A percentile compares a stretch with the other conserved stretches of the same genome.
Conservation (phyloP, 2,329 filamentous ascomycete species). For the Aspergillus melleus region DNA sequence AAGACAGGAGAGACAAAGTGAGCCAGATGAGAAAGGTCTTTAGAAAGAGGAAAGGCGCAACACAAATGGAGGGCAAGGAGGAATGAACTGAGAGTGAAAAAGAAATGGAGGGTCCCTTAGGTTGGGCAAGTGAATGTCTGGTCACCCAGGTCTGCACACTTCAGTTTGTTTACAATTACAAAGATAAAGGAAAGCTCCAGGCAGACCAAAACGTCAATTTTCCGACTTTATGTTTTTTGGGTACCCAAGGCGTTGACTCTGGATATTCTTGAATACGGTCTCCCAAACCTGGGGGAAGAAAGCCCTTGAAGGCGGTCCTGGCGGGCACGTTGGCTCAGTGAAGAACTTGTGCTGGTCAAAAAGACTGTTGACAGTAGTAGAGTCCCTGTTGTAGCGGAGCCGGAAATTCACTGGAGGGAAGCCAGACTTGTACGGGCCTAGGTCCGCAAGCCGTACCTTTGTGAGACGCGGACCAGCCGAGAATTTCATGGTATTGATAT, state of each 20-base stretch:
- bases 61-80: not conserved
- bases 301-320: conserved; percentile 37
- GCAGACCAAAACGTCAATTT: not conserved
- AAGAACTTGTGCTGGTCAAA: conserved; percentile 40
- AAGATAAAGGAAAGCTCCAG: not conserved
- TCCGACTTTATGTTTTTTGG: conserved; percentile 9
- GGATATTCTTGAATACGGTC: conserved; percentile 43
- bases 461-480: conserved; percentile 45
- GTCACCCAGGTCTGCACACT: not conserved
- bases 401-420: conserved; percentile 44
- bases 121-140: not conserved
- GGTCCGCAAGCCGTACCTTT: conserved; percentile 44
- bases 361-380: conserved; percentile 13
- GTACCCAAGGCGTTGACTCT: conserved; percentile 16
- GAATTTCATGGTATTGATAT: conserved; percentile 48
- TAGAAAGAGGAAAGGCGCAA: not conserved
- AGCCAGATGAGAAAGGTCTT: not conserved
- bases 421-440: conserved; percentile 35
- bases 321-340: conserved; percentile 37
- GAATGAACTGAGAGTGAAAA: conserved; percentile 3
- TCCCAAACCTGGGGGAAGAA: conserved; percentile 48
- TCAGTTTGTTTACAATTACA: conserved; percentile 4
- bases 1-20: conserved; percentile 1
- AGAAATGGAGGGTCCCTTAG: not conserved
- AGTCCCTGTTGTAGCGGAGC: conserved; percentile 33